phyloP scores from a whole-genome alignment of 805 yeast species.

The Yamadazyma kitorensis region DNA sequence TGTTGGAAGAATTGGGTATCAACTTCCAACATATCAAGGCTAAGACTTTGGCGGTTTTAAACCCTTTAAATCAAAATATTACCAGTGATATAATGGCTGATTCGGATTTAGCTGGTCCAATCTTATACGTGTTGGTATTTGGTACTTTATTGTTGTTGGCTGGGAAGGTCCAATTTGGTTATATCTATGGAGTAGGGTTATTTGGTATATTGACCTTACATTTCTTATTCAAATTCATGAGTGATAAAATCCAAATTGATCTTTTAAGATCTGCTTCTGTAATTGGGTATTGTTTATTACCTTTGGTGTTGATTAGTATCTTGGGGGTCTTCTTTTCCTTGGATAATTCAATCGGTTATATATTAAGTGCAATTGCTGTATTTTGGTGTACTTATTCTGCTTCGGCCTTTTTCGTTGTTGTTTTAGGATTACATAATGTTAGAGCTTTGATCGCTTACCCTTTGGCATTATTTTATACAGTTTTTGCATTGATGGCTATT shows the following conservation, averaged over 20 bases:
- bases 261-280: slow-evolving; percentile 80
- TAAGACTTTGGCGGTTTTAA: slow-evolving; percentile 83
- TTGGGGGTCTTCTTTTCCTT: slow-evolving; percentile 64
- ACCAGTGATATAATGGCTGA: slow-evolving; percentile 78
- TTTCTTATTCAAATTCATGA: slow-evolving; percentile 83
- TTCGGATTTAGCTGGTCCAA: slow-evolving; percentile 93
- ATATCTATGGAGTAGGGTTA: slow-evolving; percentile 92
- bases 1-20: slow-evolving; percentile 89
- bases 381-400: slow-evolving; percentile 93
- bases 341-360: slow-evolving; percentile 74
- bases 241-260: slow-evolving; percentile 55
- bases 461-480: slow-evolving; percentile 81
- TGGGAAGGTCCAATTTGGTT: slow-evolving; percentile 95
- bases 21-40: slow-evolving; percentile 83
- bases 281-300: slow-evolving; percentile 89
- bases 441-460: slow-evolving; percentile 93
- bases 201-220: slow-evolving; percentile 87
- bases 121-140: slow-evolving; percentile 80
- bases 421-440: slow-evolving; percentile 77
- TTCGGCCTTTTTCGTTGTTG: slow-evolving; percentile 87
- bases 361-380: slow-evolving; percentile 63
- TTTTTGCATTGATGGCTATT: slow-evolving; percentile 93
- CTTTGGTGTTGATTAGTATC: slow-evolving; percentile 76
- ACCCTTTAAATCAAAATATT: slow-evolving; percentile 61
- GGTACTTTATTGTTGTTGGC: slow-evolving; percentile 80